These are phyloP conservation scores for Mycena metata DNA, from an alignment of 768 basidiomycete species.

Conservation along the genomic window DNA sequence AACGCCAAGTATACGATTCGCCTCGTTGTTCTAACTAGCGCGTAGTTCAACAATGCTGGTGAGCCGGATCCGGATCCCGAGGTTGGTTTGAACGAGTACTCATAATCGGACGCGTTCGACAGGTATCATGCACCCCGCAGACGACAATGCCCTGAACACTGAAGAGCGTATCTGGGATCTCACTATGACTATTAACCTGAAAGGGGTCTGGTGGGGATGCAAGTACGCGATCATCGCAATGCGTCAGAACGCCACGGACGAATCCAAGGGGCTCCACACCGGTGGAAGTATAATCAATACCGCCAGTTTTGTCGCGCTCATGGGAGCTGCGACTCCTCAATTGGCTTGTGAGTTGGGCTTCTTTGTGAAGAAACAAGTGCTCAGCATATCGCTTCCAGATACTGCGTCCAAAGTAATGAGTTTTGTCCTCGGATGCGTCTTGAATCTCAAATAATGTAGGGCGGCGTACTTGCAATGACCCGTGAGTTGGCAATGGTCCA, in stretches of 20 bases:
- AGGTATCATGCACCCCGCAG: slow-evolving; percentile 99
- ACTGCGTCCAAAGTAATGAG: slow-evolving; percentile 88
- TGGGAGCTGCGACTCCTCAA: slow-evolving; percentile 98
- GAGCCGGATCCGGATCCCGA: slow-evolving; percentile 23
- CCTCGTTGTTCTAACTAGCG: slow-evolving; percentile 8
- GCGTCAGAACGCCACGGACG: slow-evolving; percentile 91
- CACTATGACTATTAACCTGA: slow-evolving; percentile 94
- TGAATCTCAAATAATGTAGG: slow-evolving; percentile 57
- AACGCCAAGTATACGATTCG: slow-evolving; percentile 4
- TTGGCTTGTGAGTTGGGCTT: slow-evolving; percentile 84
- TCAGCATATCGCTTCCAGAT: slow-evolving; percentile 60
- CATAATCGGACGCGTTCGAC: slow-evolving; percentile 18
- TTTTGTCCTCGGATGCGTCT: slow-evolving; percentile 24
- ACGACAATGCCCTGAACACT: slow-evolving; percentile 96
- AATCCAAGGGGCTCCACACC: slow-evolving; percentile 79
- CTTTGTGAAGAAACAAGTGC: slow-evolving; percentile 29
- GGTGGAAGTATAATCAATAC: slow-evolving; percentile 98
- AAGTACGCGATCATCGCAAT: slow-evolving; percentile 98
- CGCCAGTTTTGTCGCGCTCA: slow-evolving; percentile 94
- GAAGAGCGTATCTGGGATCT: slow-evolving; percentile 97
- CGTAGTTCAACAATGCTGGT: slow-evolving; percentile 96
- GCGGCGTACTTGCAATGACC: slow-evolving; percentile 98
- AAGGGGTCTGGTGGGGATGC: slow-evolving; percentile 99
- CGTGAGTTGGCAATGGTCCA: slow-evolving; percentile 98
- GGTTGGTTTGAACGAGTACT: slow-evolving; percentile 5